A percentile compares a stretch with the other conserved stretches of the same genome.
These are phyloP conservation scores for Myriosclerotinia curreyana DNA, from an alignment of 2,329 filamentous ascomycete genomes.

Conservation along the genomic window DNA sequence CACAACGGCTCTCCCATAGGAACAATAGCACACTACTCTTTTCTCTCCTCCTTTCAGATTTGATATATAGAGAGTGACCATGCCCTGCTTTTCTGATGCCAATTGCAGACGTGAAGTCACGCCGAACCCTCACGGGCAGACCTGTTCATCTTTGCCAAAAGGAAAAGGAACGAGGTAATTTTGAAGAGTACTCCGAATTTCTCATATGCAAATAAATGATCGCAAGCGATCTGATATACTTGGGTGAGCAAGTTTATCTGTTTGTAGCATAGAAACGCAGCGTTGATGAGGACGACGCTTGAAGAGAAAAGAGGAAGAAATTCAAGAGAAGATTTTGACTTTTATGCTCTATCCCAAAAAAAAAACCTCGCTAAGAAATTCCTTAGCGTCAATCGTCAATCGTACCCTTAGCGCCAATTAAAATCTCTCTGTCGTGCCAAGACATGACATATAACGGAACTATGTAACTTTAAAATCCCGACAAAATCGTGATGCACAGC, in stretches of 20 bases:
- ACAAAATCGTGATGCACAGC: no score
- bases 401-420: not conserved
- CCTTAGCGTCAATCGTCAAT: slow-evolving; percentile 11
- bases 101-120: slow-evolving; percentile 77
- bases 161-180: slow-evolving; percentile 45
- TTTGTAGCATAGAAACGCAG: slow-evolving; percentile 95
- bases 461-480: no score
- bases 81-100: slow-evolving; percentile 89
- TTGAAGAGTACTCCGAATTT: slow-evolving; percentile 99
- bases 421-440: no score
- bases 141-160: slow-evolving; percentile 45
- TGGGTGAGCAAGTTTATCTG: slow-evolving; percentile 49
- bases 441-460: no score
- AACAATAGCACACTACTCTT: slow-evolving; percentile 43
- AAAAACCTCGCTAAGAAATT: slow-evolving; percentile 5
- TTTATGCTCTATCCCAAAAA: slow-evolving; percentile 10
- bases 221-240: slow-evolving; percentile 33
- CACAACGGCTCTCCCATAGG: slow-evolving; percentile 92
- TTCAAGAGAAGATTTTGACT: not conserved
- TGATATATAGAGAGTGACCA: slow-evolving; percentile 38
- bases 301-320: slow-evolving; percentile 37
- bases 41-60: slow-evolving; percentile 36
- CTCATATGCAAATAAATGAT: slow-evolving; percentile 68
- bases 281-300: slow-evolving; percentile 80
- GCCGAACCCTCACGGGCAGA: slow-evolving; percentile 85